Base-by-base conservation (phyloP, 2,329 filamentous ascomycete species). In the Botrytis elliptica region DNA sequence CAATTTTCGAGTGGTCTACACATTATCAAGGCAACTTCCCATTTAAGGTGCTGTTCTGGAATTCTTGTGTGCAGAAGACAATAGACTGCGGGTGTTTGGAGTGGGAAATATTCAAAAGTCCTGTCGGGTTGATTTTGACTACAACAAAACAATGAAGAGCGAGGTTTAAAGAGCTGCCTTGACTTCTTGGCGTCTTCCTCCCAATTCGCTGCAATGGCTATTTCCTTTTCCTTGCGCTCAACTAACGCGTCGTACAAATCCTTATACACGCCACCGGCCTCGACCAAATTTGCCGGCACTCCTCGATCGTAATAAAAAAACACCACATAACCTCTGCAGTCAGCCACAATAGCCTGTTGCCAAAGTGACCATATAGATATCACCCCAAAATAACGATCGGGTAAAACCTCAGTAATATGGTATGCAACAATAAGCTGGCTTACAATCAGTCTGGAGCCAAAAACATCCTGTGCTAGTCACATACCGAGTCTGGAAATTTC, bases 381-480 rank as follows among this genome's bases (percentile, higher is more conserved):
- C 20, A 67, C 25, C 25, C 49, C 49, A 52, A 66, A 20, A 72
- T 67, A 72, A 25, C 70, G 62, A 57, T 72, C 62, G 16, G 70
- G 38, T 20, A 59, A 46, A 14, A 59, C 49, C 36, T 72, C 29
- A 33, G 49, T 67, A 10, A 72, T 67, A 38, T 46, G 70, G n/a
- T 60, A 68, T 14, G 38, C 70, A 5, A 72, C 4, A 44, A 72
- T 72, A 9, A 72, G 36, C 46, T 72, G 25, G 25, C 20, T 55
- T 44, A 22, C 3, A 25, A 46, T 67, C 5, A 57, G 38, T n/a
- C 44, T 67, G 16, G 22, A 16, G 33, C 25, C 25, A 33, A 40
- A 18, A 49, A 25, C 12, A 49, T 66, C 14, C 29, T 49, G 9
- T 25, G 33, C 20, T 14, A 49, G 44, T 20, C 33, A 49, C 42